Conservation (phyloP, 345 rosid species). For the Populus deltoides region DNA sequence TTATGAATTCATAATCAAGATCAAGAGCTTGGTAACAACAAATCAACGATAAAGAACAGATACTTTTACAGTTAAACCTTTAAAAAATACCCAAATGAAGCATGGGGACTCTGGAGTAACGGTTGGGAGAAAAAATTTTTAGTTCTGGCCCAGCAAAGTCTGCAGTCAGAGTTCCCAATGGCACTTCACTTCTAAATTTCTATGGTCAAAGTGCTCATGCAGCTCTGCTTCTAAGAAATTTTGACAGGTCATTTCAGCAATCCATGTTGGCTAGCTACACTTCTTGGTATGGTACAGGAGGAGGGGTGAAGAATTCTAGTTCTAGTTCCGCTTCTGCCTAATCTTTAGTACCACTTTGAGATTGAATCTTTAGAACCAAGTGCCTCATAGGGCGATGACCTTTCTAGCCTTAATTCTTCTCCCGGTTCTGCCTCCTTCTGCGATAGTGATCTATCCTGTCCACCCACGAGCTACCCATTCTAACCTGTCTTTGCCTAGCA, state of each 20-base stretch:
- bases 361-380: too few species aligned
- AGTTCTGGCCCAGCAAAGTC: background rate
- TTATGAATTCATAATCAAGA: background rate
- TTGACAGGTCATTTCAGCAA: background rate
- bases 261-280: background rate
- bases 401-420: too few species aligned
- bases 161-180: background rate
- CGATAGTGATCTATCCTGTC: too few species aligned
- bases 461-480: too few species aligned
- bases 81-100: background rate
- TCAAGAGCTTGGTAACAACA: conserved; percentile 1
- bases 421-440: too few species aligned
- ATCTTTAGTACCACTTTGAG: too few species aligned
- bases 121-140: background rate
- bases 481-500: too few species aligned
- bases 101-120: background rate
- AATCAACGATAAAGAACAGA: background rate
- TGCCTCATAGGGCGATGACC: too few species aligned
- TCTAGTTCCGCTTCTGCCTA: too few species aligned
- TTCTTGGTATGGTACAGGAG: too few species aligned
- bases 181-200: background rate
- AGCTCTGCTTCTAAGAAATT: background rate
- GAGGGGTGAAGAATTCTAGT: too few species aligned
- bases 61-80: background rate
- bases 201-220: background rate